A percentile compares a stretch with the other conserved stretches of the same genome.
Conservation (phyloP, 2,329 filamentous ascomycete species). For the Penicillium sp. region DNA sequence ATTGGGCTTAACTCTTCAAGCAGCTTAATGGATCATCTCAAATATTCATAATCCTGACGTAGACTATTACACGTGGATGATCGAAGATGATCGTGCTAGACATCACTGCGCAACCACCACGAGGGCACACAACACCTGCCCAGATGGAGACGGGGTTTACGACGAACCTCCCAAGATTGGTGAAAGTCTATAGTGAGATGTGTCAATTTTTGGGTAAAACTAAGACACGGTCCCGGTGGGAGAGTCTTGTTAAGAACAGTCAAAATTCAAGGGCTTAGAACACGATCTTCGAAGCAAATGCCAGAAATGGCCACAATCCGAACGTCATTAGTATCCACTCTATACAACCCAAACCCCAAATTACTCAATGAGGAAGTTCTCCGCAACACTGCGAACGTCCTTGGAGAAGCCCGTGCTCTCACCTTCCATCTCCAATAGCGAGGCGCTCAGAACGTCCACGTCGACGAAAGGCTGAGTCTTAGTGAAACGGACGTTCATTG, state of each 20-base stretch:
- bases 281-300: slow-evolving; percentile 22
- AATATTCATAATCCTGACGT: slow-evolving; percentile 25
- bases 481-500: slow-evolving; percentile 86
- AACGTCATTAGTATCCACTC: slow-evolving; percentile 39
- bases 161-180: not conserved
- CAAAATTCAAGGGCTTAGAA: slow-evolving; percentile 18
- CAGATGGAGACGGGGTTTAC: not conserved
- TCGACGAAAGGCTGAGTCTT: slow-evolving; percentile 86
- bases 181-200: slow-evolving; percentile 2
- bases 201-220: slow-evolving; percentile 19
- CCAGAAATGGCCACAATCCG: slow-evolving; percentile 24
- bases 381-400: slow-evolving; percentile 45
- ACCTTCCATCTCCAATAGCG: slow-evolving; percentile 46
- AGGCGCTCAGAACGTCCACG: slow-evolving; percentile 67
- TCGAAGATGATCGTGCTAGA: slow-evolving; percentile 15
- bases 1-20: not conserved
- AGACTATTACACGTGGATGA: slow-evolving; percentile 22
- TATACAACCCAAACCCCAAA: slow-evolving; percentile 30
- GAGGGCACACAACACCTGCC: not conserved
- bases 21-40: not conserved
- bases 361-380: slow-evolving; percentile 48
- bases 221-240: slow-evolving; percentile 7
- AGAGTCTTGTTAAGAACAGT: slow-evolving; percentile 3
- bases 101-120: slow-evolving; percentile 6
- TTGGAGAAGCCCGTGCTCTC: slow-evolving; percentile 47